phyloP scores from a whole-genome alignment of 2,329 filamentous ascomycete species.

The Penicillium sp. region DNA sequence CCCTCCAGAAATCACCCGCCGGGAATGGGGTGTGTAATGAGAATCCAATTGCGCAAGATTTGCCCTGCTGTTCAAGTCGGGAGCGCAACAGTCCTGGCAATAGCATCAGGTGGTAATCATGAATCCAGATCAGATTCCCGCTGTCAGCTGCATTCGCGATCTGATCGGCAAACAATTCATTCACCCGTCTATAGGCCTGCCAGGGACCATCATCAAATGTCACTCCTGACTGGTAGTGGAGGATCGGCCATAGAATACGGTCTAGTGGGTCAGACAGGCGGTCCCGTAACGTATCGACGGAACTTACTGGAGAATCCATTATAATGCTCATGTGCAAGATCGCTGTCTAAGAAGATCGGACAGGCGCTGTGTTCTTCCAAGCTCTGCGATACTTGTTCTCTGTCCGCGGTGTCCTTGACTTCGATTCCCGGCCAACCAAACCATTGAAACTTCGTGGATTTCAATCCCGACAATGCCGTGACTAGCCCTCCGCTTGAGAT shows the following conservation, averaged over 20 bases:
- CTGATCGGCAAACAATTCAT: conserved; percentile 80
- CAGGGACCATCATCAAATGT: conserved; percentile 89
- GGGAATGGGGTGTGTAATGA: conserved; percentile 93
- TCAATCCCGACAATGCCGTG: conserved; percentile 83
- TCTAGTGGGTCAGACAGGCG: conserved; percentile 52
- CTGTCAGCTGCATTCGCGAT: conserved; percentile 80
- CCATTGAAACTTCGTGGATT: conserved; percentile 89
- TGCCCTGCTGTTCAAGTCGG: conserved; percentile 65
- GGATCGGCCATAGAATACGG: conserved; percentile 92
- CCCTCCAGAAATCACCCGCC: conserved; percentile 87
- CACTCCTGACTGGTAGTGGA: conserved; percentile 95
- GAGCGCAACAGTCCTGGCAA: conserved; percentile 84
- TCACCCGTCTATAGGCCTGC: conserved; percentile 84
- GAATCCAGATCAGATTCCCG: conserved; percentile 88
- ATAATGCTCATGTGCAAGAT: conserved; percentile 88
- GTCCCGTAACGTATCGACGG: neutral
- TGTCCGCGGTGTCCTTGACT: conserved; percentile 71
- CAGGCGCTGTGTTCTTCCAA: conserved; percentile 79
- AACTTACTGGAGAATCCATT: conserved; percentile 88
- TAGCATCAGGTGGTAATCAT: conserved; percentile 94
- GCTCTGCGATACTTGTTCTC: conserved; percentile 66
- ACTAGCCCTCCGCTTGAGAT: conserved; percentile 92
- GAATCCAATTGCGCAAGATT: conserved; percentile 89
- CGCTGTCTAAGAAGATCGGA: conserved; percentile 83
- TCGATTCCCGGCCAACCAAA: conserved; percentile 94